A percentile compares a stretch with the other conserved stretches of the same genome.
These are phyloP conservation scores for Penicillium salamii DNA, from an alignment of 495 filamentous ascomycete species.

Conservation along the genomic window DNA sequence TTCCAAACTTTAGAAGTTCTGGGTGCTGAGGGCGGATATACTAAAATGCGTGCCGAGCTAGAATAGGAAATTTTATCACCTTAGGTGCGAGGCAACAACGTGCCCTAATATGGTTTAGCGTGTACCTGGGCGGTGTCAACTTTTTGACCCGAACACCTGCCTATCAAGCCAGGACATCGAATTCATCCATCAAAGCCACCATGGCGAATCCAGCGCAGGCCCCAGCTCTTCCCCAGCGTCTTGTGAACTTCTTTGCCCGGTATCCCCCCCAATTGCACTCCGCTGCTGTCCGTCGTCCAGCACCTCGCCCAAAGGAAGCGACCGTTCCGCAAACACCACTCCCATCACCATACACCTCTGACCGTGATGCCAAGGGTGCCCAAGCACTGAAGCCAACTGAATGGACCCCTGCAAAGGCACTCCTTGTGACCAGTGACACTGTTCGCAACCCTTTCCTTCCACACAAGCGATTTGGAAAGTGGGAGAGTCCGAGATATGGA, in stretches of 20 bases:
- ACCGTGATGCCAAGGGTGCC: slow-evolving; percentile 43
- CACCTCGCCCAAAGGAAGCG: slow-evolving; percentile 25
- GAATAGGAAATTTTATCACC: not conserved
- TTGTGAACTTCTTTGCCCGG: slow-evolving; percentile 84
- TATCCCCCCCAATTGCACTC: slow-evolving; percentile 68
- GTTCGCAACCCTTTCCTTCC: slow-evolving; percentile 72
- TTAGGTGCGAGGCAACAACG: not conserved
- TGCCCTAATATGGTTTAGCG: not conserved
- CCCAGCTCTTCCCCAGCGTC: slow-evolving; percentile 54
- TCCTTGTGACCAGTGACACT: slow-evolving; percentile 33
- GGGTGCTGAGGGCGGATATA: no score
- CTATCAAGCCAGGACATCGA: not conserved
- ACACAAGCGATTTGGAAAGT: slow-evolving; percentile 67
- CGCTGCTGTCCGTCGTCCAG: slow-evolving; percentile 37
- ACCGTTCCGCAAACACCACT: slow-evolving; percentile 22
- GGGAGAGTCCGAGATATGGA: slow-evolving; percentile 77
- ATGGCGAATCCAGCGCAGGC: slow-evolving; percentile 27
- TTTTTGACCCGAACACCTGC: slow-evolving; percentile 14
- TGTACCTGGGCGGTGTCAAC: slow-evolving; percentile 10
- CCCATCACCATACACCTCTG: slow-evolving; percentile 47
- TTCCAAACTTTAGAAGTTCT: no score
- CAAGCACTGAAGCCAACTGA: slow-evolving; percentile 32
- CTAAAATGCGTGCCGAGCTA: no score
- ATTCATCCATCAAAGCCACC: slow-evolving; percentile 7
- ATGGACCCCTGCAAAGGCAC: slow-evolving; percentile 33